phyloP scores from a whole-genome alignment of 805 yeast species.

The Wickerhamiella allomyrinae region DNA sequence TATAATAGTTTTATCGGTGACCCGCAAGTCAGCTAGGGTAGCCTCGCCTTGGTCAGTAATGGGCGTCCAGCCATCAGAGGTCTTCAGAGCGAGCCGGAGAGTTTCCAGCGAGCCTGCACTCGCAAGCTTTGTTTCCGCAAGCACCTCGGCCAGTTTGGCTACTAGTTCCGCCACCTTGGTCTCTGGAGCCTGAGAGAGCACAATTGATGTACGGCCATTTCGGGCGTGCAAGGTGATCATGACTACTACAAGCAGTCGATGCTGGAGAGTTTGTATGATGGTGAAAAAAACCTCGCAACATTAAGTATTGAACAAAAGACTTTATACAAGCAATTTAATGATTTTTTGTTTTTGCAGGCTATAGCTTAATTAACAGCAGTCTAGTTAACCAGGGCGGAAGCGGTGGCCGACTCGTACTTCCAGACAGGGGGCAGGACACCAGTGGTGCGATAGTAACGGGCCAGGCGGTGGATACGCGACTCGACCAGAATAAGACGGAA shows the following conservation, averaged over 20 bases:
- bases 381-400: conserved; percentile 98
- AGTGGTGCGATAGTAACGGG: conserved; percentile 99
- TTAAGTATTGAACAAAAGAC: not conserved
- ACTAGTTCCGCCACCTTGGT: conserved; percentile 9
- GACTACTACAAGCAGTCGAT: not conserved
- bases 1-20: conserved; percentile 8
- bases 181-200: conserved; percentile 8
- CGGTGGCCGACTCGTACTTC: conserved; percentile 99
- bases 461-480: conserved; percentile 99
- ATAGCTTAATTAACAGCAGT: conserved; percentile 6
- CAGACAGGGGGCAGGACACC: conserved; percentile 99
- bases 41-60: conserved; percentile 8
- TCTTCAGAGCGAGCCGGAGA: conserved; percentile 12
- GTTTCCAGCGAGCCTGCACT: conserved; percentile 12
- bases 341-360: conserved; percentile 4
- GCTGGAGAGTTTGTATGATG: no score
- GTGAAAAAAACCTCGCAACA: no score
- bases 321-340: not conserved
- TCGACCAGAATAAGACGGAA: conserved; percentile 99
- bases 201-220: conserved; percentile 7
- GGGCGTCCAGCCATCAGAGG: conserved; percentile 8
- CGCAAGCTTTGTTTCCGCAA: conserved; percentile 14
- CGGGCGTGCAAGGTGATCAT: conserved; percentile 12
- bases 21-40: conserved; percentile 6
- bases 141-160: conserved; percentile 19